Evolutionary conservation across 371 early-diverging fungal genomes (phyloP).

Genomic region (Circinella umbellata): DNA sequence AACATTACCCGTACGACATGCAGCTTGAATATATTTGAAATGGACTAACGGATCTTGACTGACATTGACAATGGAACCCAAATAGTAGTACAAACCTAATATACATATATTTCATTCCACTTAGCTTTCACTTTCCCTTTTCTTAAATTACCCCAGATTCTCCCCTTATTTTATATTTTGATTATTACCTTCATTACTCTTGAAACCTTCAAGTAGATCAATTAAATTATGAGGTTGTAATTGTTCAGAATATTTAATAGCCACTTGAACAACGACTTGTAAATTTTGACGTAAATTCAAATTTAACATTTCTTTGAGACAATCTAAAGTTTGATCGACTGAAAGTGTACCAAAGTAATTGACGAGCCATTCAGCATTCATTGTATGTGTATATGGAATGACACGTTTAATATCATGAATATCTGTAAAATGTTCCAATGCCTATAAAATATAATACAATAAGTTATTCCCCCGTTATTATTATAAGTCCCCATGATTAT

Average conservation of each 20-base stretch:
- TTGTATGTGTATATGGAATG: slow-evolving; percentile 86
- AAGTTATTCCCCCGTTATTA: no score
- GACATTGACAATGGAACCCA: slow-evolving; percentile 94
- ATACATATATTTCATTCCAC: no score
- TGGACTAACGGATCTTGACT: slow-evolving; percentile 95
- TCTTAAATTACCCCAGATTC: no score
- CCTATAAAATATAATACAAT: slow-evolving; percentile 39
- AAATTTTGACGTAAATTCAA: slow-evolving; percentile 92
- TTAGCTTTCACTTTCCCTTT: no score
- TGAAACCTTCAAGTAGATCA: slow-evolving; percentile 88
- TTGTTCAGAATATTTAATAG: slow-evolving; percentile 95
- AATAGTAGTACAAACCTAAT: slow-evolving; percentile 83
- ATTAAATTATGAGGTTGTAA: slow-evolving; percentile 88
- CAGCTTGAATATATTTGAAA: slow-evolving; percentile 98
- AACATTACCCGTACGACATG: slow-evolving; percentile 89
- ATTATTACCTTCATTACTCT: slow-evolving; percentile 86
- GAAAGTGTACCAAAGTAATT: slow-evolving; percentile 93
- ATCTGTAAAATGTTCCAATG: slow-evolving; percentile 96
- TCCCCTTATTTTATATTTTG: no score
- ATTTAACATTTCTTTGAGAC: slow-evolving; percentile 87
- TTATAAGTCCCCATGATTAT: not conserved
- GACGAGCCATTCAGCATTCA: slow-evolving; percentile 88
- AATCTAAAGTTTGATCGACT: slow-evolving; percentile 92
- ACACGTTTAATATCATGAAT: slow-evolving; percentile 95
- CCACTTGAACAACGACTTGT: slow-evolving; percentile 93